These are phyloP conservation scores for Austroboletus niveus DNA, from an alignment of 1,284 basidiomycete genomes.

Conservation along the genomic window DNA sequence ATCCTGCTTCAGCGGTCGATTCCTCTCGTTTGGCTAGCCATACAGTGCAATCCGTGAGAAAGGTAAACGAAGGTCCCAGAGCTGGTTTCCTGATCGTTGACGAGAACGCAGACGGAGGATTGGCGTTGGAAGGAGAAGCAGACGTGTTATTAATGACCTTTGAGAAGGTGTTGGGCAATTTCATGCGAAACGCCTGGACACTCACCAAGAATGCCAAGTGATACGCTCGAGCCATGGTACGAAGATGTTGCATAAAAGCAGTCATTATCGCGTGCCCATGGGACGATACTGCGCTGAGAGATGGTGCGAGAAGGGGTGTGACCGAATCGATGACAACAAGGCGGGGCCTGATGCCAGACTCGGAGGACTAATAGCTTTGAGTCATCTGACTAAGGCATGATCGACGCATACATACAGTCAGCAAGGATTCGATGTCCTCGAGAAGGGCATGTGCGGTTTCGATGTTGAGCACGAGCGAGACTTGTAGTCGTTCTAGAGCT, in stretches of 20 bases:
- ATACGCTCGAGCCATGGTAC: conserved; percentile 45
- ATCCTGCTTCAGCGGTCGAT: conserved; percentile 10
- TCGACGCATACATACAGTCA: conserved; percentile 27
- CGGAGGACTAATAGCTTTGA: conserved; percentile 11
- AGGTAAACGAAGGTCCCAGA: conserved; percentile 71
- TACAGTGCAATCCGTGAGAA: conserved; percentile 66
- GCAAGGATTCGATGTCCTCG: conserved; percentile 37
- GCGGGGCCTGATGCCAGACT: conserved; percentile 26
- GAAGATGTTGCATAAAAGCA: conserved; percentile 65
- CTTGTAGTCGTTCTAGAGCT: conserved; percentile 41
- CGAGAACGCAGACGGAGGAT: conserved; percentile 40
- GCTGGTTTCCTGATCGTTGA: conserved; percentile 58
- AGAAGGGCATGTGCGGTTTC: conserved; percentile 51
- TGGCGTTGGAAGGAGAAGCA: conserved; percentile 27
- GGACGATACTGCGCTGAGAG: conserved; percentile 62
- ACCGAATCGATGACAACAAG: conserved; percentile 66
- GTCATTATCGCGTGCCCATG: conserved; percentile 78
- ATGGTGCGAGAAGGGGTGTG: conserved; percentile 63
- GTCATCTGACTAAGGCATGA: not conserved
- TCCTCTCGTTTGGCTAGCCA: conserved; percentile 48
- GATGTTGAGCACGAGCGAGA: conserved; percentile 58
- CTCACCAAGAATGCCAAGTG: conserved; percentile 52
- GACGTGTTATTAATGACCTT: conserved; percentile 50
- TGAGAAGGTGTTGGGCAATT: not conserved
- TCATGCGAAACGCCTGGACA: not conserved